Evolutionary conservation across 1,139 yeast genomes (phyloP).

Genomic region (Candida sp.): DNA sequence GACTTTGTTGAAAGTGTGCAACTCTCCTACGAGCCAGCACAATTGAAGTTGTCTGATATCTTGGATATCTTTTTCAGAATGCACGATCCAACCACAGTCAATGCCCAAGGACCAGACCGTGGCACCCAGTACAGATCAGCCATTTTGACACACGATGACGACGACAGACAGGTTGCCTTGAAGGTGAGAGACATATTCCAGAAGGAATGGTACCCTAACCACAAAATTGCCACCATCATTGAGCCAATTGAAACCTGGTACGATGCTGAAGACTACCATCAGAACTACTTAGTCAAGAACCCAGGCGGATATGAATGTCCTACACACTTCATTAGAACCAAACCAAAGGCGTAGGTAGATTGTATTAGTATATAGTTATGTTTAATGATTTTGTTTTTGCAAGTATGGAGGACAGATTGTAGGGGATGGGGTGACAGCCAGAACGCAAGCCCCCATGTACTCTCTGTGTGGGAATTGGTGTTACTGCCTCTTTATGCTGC

Average conservation of each 20-base stretch:
- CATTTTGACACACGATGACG: conserved; percentile 62
- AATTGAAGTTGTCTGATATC: conserved; percentile 61
- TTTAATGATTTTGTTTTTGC: neutral
- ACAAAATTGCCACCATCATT: conserved; percentile 60
- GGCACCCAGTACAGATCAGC: conserved; percentile 91
- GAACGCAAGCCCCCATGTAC: no score
- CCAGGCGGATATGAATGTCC: conserved; percentile 92
- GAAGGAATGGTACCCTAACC: conserved; percentile 47
- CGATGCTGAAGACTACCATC: conserved; percentile 97
- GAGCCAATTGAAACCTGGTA: conserved; percentile 73
- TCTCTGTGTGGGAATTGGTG: no score
- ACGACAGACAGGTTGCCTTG: conserved; percentile 34
- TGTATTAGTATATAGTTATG: neutral
- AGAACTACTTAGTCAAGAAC: conserved; percentile 74
- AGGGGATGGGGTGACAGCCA: no score
- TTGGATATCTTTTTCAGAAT: conserved; percentile 87
- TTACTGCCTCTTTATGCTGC: no score
- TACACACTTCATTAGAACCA: conserved; percentile 70
- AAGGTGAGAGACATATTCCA: conserved; percentile 35
- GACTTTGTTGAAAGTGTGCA: conserved; percentile 82
- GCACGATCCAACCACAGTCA: conserved; percentile 70
- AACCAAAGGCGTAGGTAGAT: conserved; percentile 22
- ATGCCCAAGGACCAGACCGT: conserved; percentile 78
- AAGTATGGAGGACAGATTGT: neutral
- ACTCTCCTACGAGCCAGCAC: conserved; percentile 76